These are phyloP conservation scores for Mesembryanthemum crystallinum DNA, from an alignment of 148 eudicot genomes.

Conservation along the genomic window DNA sequence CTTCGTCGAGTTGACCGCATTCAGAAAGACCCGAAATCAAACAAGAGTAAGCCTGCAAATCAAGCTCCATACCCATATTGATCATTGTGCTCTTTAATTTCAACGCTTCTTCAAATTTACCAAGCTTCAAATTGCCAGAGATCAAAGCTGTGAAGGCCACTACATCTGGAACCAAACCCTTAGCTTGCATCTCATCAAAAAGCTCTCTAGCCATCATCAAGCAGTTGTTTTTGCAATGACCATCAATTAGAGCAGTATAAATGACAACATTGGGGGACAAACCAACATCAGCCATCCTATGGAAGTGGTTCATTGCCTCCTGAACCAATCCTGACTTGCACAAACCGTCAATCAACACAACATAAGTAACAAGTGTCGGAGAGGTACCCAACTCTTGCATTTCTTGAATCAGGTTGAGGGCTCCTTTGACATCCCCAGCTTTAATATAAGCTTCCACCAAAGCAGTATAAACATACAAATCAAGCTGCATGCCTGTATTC, in stretches of 20 bases:
- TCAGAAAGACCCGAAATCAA: conserved; percentile 65
- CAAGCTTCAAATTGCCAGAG: conserved; percentile 70
- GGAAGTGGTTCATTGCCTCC: conserved; percentile 60
- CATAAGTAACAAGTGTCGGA: conserved; percentile 64
- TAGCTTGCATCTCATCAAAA: conserved; percentile 61
- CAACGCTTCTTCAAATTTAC: conserved; percentile 68
- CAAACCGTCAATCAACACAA: conserved; percentile 71
- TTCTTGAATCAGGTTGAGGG: conserved; percentile 57
- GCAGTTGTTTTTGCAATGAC: conserved; percentile 66
- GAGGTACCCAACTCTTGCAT: conserved; percentile 56
- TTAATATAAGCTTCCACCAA: conserved; percentile 60
- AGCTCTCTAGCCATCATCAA: conserved; percentile 55
- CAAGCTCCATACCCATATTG: conserved; percentile 65
- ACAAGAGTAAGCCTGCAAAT: conserved; percentile 73
- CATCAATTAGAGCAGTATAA: conserved; percentile 76
- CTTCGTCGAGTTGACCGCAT: conserved; percentile 50
- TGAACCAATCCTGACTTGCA: conserved; percentile 69
- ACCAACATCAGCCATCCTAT: conserved; percentile 44
- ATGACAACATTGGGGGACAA: conserved; percentile 63
- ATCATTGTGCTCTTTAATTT: conserved; percentile 50
- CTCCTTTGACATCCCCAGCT: conserved; percentile 52
- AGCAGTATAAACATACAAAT: conserved; percentile 69
- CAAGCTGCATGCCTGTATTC: conserved; percentile 59
- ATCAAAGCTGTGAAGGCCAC: conserved; percentile 74
- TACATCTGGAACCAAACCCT: conserved; percentile 78